Percentiles rank a stretch among this genome's conserved stretches.
These are phyloP conservation scores for Ploettnerulaceae sp. DNA, from an alignment of 2,329 filamentous ascomycete genomes.

Conservation along the genomic window DNA sequence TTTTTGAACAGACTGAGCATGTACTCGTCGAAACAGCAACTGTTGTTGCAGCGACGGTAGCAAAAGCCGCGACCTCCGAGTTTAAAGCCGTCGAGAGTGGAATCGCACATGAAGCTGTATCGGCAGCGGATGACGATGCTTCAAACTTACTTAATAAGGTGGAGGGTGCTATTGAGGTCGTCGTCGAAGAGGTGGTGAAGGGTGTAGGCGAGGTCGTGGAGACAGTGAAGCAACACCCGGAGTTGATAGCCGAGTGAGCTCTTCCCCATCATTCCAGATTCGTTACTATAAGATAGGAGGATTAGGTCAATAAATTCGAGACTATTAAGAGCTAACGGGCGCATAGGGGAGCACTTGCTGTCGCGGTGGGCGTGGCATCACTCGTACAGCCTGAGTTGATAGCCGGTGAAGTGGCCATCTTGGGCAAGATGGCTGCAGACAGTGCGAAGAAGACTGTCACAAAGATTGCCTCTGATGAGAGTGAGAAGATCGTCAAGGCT, in stretches of 20 bases:
- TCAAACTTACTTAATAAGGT: constrained; percentile 16
- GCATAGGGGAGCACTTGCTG: constrained; percentile 22
- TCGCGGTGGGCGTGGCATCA: constrained; percentile 26
- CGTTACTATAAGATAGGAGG: too few relatives aligned
- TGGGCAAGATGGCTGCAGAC: constrained; percentile 28
- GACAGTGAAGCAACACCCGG: constrained; percentile 24
- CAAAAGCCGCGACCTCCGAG: constrained; percentile 10
- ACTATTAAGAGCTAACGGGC: not conserved
- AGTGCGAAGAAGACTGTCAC: constrained; percentile 19
- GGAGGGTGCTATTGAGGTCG: constrained; percentile 18
- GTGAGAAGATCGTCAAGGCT: constrained; percentile 21
- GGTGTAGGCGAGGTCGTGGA: constrained; percentile 22
- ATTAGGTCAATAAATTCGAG: too few relatives aligned
- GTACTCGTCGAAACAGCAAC: constrained; percentile 6
- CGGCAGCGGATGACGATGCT: constrained; percentile 14
- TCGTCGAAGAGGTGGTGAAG: constrained; percentile 21
- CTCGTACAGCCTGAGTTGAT: constrained; percentile 26
- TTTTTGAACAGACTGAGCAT: constrained; percentile 1
- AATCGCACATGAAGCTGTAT: constrained; percentile 18
- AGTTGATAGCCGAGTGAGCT: constrained; percentile 28
- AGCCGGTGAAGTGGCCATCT: constrained; percentile 23
- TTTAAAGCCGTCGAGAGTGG: constrained; percentile 18
- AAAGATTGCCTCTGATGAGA: constrained; percentile 20
- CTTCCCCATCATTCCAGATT: too few relatives aligned
- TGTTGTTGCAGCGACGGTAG: not conserved